Base-by-base conservation (phyloP, 148 eudicot genomes). In the Salicornia ramosissima region DNA sequence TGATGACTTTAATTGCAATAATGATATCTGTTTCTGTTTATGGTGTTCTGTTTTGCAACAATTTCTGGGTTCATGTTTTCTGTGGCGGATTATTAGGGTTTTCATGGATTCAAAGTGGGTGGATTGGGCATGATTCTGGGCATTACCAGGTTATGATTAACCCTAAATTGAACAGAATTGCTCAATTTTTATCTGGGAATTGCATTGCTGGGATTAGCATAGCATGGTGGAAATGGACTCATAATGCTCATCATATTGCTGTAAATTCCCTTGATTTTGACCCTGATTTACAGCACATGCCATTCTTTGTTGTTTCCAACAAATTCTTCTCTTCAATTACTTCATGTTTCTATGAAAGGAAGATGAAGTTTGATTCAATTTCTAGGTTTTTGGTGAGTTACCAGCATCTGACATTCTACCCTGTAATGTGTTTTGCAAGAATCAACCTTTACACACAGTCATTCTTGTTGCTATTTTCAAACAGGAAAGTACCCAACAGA, bases 71-170 rank as follows among this genome's bases (percentile, higher is more conserved):
- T 26, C 89, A 85, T 70, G 58, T 79, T 67, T 11, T 67, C 25
- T 80, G 71, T 68, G 86, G 83, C 49, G 83, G 83, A 3, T 59
- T 83, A 40, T 68, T 85, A 78, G 86, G 89, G 19, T 47, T 83
- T 65, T 15, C 78, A 0, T 85, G 89, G 86, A 83, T 81, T 69
- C 89, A 85, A 61, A 80, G 86, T 64, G 89, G 89, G 7, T 85
- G 85, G 86, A 43, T 83, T 65, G 86, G 84, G 7, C 89, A 85
- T 57, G 88, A 85, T 70, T 83, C 88, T 10, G 86, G 88, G 18
- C 88, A 86, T 59, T 83, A 86, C 71, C 81, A 80, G 51, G 63
- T 86, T 8, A 86, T 86, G 86, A 50, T 46, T 1, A 77, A 57
- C 2, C 66, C 22, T 3, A 55, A 52, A 22, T 59, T 79, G 6